Percentiles rank a stretch among this genome's conserved stretches.
These are phyloP conservation scores for Phytophthora cactorum DNA, from an alignment of 352 stramenopile species.

Conservation along the genomic window DNA sequence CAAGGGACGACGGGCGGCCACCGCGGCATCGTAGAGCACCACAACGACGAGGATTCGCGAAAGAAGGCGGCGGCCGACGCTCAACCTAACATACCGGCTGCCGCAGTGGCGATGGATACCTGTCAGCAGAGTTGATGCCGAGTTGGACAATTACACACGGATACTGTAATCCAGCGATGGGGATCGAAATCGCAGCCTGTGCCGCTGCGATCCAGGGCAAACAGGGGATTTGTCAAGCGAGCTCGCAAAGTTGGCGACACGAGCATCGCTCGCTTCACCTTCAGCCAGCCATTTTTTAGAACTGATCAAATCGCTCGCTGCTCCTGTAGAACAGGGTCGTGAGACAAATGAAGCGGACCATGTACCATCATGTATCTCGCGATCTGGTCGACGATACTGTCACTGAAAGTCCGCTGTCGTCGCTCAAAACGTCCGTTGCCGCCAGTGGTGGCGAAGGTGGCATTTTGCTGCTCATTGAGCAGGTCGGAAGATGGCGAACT, in stretches of 20 bases:
- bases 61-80: slow-evolving; percentile 2
- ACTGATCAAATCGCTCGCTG: slow-evolving; percentile 18
- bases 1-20: not conserved
- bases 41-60: slow-evolving; percentile 1
- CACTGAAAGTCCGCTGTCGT: slow-evolving; percentile 4
- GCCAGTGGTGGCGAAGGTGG: not conserved
- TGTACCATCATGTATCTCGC: slow-evolving; percentile 1
- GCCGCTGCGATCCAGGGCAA: not conserved
- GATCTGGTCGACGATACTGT: slow-evolving; percentile 15
- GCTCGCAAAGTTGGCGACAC: not conserved
- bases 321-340: not conserved
- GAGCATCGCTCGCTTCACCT: not conserved
- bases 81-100: not conserved
- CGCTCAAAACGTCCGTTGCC: not conserved
- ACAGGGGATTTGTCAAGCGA: slow-evolving; percentile 5
- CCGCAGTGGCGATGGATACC: slow-evolving; percentile 12
- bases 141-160: slow-evolving; percentile 12
- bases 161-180: slow-evolving; percentile 7
- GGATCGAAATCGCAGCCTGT: not conserved
- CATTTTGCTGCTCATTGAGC: not conserved
- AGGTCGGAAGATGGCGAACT: slow-evolving; percentile 9
- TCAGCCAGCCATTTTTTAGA: no score
- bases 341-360: slow-evolving; percentile 12
- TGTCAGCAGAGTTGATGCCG: not conserved
- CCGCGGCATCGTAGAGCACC: no score